Conservation (phyloP, 2,329 filamentous ascomycete genomes). For the Incumbomyces delicatus region DNA sequence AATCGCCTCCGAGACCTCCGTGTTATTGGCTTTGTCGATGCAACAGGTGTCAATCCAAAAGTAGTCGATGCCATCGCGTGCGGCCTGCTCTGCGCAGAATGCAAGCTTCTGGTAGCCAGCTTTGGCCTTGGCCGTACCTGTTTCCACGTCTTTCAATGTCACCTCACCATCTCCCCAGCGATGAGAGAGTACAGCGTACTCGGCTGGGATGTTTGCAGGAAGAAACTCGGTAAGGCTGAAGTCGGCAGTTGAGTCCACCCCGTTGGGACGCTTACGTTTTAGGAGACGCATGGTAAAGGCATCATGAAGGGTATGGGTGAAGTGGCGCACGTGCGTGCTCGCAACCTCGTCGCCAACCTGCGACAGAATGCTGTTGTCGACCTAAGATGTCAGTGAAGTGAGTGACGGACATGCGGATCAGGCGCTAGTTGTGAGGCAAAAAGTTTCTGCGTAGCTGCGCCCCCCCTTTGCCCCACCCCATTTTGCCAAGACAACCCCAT, state of each 20-base stretch:
- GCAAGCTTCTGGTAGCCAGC: slow-evolving; percentile 6
- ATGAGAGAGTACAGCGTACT: slow-evolving; percentile 21
- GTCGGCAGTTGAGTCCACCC: not conserved
- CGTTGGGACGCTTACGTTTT: not conserved
- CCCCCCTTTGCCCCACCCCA: no score
- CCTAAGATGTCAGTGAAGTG: no score
- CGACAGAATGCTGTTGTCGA: no score
- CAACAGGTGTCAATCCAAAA: slow-evolving; percentile 22
- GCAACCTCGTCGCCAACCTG: no score
- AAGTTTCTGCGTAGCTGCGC: no score
- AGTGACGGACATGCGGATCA: no score
- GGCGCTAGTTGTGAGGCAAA: no score
- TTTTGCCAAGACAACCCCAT: no score
- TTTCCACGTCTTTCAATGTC: slow-evolving; percentile 16
- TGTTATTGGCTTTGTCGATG: slow-evolving; percentile 18
- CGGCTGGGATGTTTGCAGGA: slow-evolving; percentile 7
- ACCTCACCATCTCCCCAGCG: slow-evolving; percentile 19
- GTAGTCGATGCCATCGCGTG: slow-evolving; percentile 8
- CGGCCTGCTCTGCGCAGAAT: slow-evolving; percentile 6
- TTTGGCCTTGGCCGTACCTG: slow-evolving; percentile 1
- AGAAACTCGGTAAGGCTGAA: slow-evolving; percentile 4
- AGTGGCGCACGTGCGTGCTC: no score
- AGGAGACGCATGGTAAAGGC: slow-evolving; percentile 2
- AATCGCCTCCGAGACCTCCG: slow-evolving; percentile 18
- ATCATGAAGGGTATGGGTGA: no score